A percentile compares a stretch with the other conserved stretches of the same genome.
These are phyloP conservation scores for Sclerotinia borealis DNA, from an alignment of 2,329 filamentous ascomycete species.

Conservation along the genomic window DNA sequence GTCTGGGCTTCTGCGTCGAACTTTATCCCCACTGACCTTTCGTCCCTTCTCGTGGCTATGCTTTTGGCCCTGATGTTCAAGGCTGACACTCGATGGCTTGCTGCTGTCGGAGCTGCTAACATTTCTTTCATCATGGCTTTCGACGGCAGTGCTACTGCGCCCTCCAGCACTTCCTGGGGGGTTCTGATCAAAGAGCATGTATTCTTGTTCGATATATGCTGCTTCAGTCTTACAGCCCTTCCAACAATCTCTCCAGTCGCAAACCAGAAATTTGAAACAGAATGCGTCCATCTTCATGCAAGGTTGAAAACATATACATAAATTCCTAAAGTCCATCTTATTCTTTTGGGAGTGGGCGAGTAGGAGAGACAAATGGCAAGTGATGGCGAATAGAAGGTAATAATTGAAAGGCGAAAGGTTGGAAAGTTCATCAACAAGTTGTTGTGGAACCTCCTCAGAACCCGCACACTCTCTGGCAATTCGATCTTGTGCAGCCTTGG, in stretches of 20 bases:
- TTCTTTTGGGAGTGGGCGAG: constrained; percentile 91
- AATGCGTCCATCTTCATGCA: constrained; percentile 95
- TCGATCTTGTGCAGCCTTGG: constrained; percentile 73
- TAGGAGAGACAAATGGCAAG: constrained; percentile 86
- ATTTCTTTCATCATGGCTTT: constrained; percentile 46
- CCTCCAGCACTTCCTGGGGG: constrained; percentile 38
- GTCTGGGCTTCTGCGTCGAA: background rate
- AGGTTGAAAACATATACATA: constrained; percentile 95
- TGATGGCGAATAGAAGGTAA: constrained; percentile 94
- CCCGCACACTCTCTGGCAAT: constrained; percentile 76
- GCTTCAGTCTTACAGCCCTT: constrained; percentile 91
- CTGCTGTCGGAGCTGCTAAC: constrained; percentile 61
- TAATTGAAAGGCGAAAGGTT: constrained; percentile 96
- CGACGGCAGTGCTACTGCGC: constrained; percentile 30
- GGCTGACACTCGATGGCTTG: constrained; percentile 40
- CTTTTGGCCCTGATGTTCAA: constrained; percentile 19
- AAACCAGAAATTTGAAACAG: constrained; percentile 91
- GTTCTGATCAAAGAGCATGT: constrained; percentile 52
- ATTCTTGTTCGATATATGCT: constrained; percentile 66
- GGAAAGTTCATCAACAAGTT: constrained; percentile 86
- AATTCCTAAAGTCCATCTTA: constrained; percentile 95
- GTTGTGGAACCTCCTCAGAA: constrained; percentile 71
- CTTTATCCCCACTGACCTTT: constrained; percentile 8
- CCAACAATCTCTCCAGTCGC: constrained; percentile 96
- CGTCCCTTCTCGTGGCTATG: constrained; percentile 7